Evolutionary conservation across 1,139 yeast species (phyloP).

Genomic region (Saccharomycopsis hybrid): DNA sequence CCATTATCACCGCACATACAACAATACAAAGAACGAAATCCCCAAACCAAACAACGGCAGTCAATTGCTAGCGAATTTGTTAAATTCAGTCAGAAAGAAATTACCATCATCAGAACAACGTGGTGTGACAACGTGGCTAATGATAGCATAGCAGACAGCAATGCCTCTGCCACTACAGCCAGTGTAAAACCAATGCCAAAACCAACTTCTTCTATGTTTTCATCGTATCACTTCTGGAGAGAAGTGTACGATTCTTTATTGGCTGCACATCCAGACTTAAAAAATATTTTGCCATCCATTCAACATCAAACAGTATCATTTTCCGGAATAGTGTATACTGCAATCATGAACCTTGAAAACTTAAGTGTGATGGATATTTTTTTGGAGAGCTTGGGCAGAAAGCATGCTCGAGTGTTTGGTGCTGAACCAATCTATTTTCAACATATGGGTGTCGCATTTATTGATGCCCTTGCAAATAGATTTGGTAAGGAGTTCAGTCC

Average conservation of each 20-base stretch:
- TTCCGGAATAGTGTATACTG: slow-evolving; percentile 28
- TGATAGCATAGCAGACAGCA: slow-evolving; percentile 15
- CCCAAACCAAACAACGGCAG: no score
- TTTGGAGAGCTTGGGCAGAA: slow-evolving; percentile 21
- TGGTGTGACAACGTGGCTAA: slow-evolving; percentile 15
- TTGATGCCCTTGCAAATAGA: slow-evolving; percentile 15
- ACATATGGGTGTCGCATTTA: slow-evolving; percentile 21
- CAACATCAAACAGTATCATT: slow-evolving; percentile 28
- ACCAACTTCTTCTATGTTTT: slow-evolving; percentile 25
- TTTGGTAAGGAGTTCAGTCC: slow-evolving; percentile 18
- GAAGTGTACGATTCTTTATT: slow-evolving; percentile 32
- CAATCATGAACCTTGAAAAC: slow-evolving; percentile 31
- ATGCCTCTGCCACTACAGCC: slow-evolving; percentile 4
- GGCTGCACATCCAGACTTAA: slow-evolving; percentile 28
- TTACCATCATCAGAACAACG: slow-evolving; percentile 14
- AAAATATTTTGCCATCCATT: slow-evolving; percentile 30
- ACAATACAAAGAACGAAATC: no score
- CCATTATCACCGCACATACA: no score
- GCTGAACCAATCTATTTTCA: slow-evolving; percentile 19
- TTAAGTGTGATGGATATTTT: slow-evolving; percentile 21
- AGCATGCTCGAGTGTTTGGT: slow-evolving; percentile 20
- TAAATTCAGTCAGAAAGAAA: slow-evolving; percentile 9
- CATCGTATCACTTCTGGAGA: slow-evolving; percentile 31
- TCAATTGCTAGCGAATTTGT: no score
- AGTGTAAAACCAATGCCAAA: slow-evolving; percentile 1